A percentile compares a stretch with the other conserved stretches of the same genome.
phyloP scores from a whole-genome alignment of 1,139 yeast genomes.

The Suhomyces kunorum region DNA sequence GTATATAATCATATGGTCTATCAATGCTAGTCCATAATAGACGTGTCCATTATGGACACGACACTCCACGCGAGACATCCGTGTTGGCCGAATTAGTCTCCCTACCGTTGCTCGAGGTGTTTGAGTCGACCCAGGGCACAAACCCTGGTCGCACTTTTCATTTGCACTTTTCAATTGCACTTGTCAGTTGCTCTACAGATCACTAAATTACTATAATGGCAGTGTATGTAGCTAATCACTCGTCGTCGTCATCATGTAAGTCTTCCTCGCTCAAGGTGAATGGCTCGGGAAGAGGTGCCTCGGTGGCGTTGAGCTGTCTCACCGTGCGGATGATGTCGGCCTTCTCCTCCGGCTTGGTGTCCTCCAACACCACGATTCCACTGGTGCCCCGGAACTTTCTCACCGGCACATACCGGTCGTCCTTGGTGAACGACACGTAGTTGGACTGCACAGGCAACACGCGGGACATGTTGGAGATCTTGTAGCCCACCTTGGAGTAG shows the following conservation, averaged over 20 bases:
- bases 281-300: slow-evolving; percentile 91
- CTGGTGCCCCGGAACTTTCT: slow-evolving; percentile 76
- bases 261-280: slow-evolving; percentile 64
- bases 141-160: no score
- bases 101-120: no score
- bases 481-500: slow-evolving; percentile 62
- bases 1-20: no score
- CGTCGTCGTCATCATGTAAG: slow-evolving; percentile 33
- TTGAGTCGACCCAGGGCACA: no score
- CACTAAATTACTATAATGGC: not conserved
- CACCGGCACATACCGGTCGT: slow-evolving; percentile 79
- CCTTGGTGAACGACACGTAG: slow-evolving; percentile 75
- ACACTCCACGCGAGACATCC: no score
- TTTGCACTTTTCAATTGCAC: not conserved
- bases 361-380: slow-evolving; percentile 81
- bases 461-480: slow-evolving; percentile 76
- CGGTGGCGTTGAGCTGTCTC: slow-evolving; percentile 76
- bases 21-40: no score
- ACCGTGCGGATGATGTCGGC: slow-evolving; percentile 77
- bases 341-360: slow-evolving; percentile 66
- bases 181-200: not conserved
- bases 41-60: no score
- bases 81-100: no score
- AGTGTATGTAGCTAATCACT: not conserved
- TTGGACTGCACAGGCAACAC: slow-evolving; percentile 90